phyloP scores from a whole-genome alignment of 139 green algal genomes.

The Choricystis sp. region DNA sequence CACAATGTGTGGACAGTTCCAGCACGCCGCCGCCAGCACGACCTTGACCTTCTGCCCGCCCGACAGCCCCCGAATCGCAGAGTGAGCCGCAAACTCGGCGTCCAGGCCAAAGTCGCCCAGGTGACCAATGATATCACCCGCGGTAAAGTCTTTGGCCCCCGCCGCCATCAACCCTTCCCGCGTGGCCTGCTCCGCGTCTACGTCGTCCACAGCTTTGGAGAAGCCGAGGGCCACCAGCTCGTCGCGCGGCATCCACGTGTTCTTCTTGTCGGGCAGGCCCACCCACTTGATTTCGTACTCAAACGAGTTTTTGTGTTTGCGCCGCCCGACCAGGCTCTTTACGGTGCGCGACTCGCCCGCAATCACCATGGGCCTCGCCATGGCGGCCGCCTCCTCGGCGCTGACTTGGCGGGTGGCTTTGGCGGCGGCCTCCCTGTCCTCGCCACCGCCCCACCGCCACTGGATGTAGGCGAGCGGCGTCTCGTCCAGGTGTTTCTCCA shows the following conservation, averaged over 20 bases:
- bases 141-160: slow-evolving; percentile 44
- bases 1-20: slow-evolving; percentile 66
- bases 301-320: slow-evolving; percentile 69
- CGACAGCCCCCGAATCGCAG: slow-evolving; percentile 67
- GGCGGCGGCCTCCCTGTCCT: slow-evolving; percentile 70
- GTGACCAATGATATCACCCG: slow-evolving; percentile 72
- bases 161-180: slow-evolving; percentile 56
- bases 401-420: slow-evolving; percentile 47
- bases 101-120: slow-evolving; percentile 77
- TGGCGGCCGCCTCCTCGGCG: slow-evolving; percentile 75
- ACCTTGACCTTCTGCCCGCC: slow-evolving; percentile 84
- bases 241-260: slow-evolving; percentile 48
- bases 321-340: slow-evolving; percentile 44
- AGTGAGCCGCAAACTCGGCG: slow-evolving; percentile 75
- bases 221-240: slow-evolving; percentile 72
- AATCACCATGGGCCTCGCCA: slow-evolving; percentile 41
- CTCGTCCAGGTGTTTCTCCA: slow-evolving; percentile 39
- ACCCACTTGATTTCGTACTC: slow-evolving; percentile 66
- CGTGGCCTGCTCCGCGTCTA: slow-evolving; percentile 79
- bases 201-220: slow-evolving; percentile 70
- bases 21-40: slow-evolving; percentile 65
- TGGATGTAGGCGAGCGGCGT: slow-evolving; percentile 70
- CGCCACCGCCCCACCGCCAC: slow-evolving; percentile 78
- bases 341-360: slow-evolving; percentile 32
- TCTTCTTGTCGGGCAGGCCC: slow-evolving; percentile 26